A percentile compares a stretch with the other conserved stretches of the same genome.
Evolutionary conservation across 2,329 filamentous ascomycete genomes (phyloP).

Genomic region (Ophiosphaerella narmari): DNA sequence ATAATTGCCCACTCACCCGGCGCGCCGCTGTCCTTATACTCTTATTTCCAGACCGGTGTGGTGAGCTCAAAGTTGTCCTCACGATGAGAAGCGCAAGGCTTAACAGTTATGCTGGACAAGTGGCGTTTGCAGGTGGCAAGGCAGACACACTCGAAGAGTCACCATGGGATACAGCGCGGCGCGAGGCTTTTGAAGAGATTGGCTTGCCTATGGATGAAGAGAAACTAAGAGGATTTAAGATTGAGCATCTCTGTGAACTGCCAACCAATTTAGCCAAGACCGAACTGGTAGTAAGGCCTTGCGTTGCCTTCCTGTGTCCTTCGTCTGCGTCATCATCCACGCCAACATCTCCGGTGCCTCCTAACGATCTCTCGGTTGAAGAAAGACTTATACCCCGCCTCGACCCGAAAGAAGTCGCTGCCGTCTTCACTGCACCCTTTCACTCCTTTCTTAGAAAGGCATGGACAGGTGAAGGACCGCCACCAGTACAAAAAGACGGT

Average conservation of each 20-base stretch:
- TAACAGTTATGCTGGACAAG: conserved; percentile 71
- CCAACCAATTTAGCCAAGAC: conserved; percentile 62
- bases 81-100: conserved; percentile 65
- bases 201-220: conserved; percentile 75
- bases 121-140: conserved; percentile 79
- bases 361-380: conserved; percentile 48
- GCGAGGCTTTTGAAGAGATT: conserved; percentile 93
- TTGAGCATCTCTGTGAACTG: conserved; percentile 86
- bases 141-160: conserved; percentile 60
- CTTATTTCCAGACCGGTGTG: conserved; percentile 80
- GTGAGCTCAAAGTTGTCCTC: conserved; percentile 72
- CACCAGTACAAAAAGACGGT: conserved; percentile 45
- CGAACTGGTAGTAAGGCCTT: conserved; percentile 56
- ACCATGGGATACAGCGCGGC: conserved; percentile 78
- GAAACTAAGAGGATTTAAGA: conserved; percentile 73
- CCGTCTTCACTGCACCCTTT: conserved; percentile 89
- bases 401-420: conserved; percentile 88
- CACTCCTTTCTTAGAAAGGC: conserved; percentile 73
- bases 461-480: conserved; percentile 53
- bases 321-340: conserved; percentile 31
- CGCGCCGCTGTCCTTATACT: conserved; percentile 87
- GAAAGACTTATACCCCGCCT: conserved; percentile 77
- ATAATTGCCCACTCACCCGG: conserved; percentile 62
- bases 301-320: conserved; percentile 63
- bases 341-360: too few species aligned